Conservation (phyloP, 1,284 basidiomycete species). For the Rhodotorula mucilaginosa region DNA sequence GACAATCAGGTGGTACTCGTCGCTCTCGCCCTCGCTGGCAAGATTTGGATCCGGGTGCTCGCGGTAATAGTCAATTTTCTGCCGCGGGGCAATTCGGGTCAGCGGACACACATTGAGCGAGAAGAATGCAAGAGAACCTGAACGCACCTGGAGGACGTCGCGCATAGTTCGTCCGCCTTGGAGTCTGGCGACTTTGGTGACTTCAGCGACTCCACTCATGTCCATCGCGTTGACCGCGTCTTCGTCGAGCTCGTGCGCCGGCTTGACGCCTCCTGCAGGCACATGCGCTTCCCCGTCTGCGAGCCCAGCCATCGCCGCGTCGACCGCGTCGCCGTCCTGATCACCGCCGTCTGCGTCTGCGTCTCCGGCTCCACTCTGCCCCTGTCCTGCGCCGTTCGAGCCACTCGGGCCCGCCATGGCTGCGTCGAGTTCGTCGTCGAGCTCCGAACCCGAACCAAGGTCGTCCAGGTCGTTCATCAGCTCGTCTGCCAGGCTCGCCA, state of each 20-base stretch:
- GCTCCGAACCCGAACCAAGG: constrained; percentile 33
- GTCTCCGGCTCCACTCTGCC: constrained; percentile 11
- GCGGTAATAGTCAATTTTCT: constrained; percentile 88
- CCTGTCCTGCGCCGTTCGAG: not conserved
- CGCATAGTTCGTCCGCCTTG: constrained; percentile 77
- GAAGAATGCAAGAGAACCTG: no score
- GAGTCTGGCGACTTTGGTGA: constrained; percentile 82
- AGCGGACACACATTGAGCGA: no score
- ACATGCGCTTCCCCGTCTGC: constrained; percentile 53
- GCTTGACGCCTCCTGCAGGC: constrained; percentile 81
- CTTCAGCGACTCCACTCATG: constrained; percentile 74
- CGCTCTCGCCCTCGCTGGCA: constrained; percentile 71
- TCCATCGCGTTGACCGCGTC: constrained; percentile 93
- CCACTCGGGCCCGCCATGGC: constrained; percentile 13
- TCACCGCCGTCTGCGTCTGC: constrained; percentile 49
- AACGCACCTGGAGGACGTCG: constrained; percentile 72
- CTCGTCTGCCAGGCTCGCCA: constrained; percentile 69
- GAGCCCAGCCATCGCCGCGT: constrained; percentile 43
- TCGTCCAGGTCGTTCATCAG: constrained; percentile 74
- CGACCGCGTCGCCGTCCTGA: constrained; percentile 28
- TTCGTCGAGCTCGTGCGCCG: constrained; percentile 86
- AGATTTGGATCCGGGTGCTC: constrained; percentile 67
- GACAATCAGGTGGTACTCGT: constrained; percentile 95
- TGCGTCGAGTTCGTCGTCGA: constrained; percentile 16
- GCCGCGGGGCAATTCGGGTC: not conserved